Base-by-base conservation (phyloP, 495 filamentous ascomycete species). In the Trichoderma parareesei region DNA sequence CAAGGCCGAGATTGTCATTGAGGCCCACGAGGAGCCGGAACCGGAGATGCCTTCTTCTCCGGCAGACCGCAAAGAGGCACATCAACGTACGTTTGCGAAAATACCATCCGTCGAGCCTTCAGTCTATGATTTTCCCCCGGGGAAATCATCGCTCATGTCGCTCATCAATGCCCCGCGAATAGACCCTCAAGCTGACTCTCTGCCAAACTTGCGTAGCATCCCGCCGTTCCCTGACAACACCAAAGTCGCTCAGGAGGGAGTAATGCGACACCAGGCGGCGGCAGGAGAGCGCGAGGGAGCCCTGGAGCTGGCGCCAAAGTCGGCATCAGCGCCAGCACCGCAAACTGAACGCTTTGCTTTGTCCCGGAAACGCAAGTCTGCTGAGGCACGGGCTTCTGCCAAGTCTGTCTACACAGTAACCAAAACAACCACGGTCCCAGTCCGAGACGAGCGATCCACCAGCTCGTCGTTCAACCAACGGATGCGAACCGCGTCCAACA, bases 41-140 rank as follows among this genome's bases (percentile, higher is more conserved):
- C 43, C 62, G 38, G 55, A 62, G 46, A 11, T 43, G 61, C 43
- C 42, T 33, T 10, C 42, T 33, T 10, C 41, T 16, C 16, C 61
- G 57, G 48, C 71, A 4, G 65, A 67, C 14, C 63, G 60, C 35
- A 46, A 61, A n/a, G 69, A 74, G 60, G 72, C 71, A 43, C 69
- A 67, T 42, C 67, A 55, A 49, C 62, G 64, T 35, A 67, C 68
- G 60, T 76, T 71, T 68, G 68, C 77, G 40, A 77, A 80, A 44
- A 82, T 79, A 1, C 82, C 82, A 5, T 82, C 82, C 8, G 75
- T 78, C 61, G 80, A 84, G 11, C 81, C 80, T 27, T 81, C 80
- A 0, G 69, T 78, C n/a, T 77, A 74, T 65, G 80, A 81, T 43
- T 61, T 76, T 20, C 67, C 69, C 14, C 75, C 80, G 38, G 69